Percentiles rank a stretch among this genome's conserved stretches.
Conservation (phyloP, 2,329 filamentous ascomycete genomes). For the Monilinia fructigena region DNA sequence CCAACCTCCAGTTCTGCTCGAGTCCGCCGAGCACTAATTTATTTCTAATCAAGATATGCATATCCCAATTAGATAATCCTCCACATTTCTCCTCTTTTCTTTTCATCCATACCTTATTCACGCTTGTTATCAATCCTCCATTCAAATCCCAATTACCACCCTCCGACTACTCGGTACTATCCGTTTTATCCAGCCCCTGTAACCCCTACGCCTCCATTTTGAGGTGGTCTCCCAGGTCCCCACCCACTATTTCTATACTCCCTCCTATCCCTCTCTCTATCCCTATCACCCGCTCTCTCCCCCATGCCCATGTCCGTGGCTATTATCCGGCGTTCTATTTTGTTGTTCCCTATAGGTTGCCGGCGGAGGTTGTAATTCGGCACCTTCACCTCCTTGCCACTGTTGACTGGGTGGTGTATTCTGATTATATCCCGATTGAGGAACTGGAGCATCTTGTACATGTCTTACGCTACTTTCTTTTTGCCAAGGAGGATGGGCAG, state of each 20-base stretch:
- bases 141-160: background rate
- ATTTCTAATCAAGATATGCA: conserved; percentile 18
- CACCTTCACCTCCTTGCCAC: conserved; percentile 40
- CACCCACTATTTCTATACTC: conserved; percentile 41
- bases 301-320: conserved; percentile 31
- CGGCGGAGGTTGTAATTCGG: conserved; percentile 35
- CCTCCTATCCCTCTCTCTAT: conserved; percentile 10
- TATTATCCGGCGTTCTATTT: conserved; percentile 39
- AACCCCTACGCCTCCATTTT: conserved; percentile 40
- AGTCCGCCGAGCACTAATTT: conserved; percentile 4
- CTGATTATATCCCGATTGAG: conserved; percentile 40
- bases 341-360: conserved; percentile 32
- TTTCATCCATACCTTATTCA: background rate
- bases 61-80: conserved; percentile 18
- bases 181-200: conserved; percentile 36
- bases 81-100: conserved; percentile 6
- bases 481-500: conserved; percentile 70
- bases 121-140: background rate
- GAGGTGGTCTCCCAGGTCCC: conserved; percentile 36
- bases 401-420: conserved; percentile 52
- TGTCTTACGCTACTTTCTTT: conserved; percentile 82
- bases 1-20: background rate
- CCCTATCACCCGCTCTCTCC: background rate
- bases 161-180: background rate
- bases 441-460: conserved; percentile 59